phyloP scores from a whole-genome alignment of 1,284 basidiomycete species.

The Hortiboletus rubellus region DNA sequence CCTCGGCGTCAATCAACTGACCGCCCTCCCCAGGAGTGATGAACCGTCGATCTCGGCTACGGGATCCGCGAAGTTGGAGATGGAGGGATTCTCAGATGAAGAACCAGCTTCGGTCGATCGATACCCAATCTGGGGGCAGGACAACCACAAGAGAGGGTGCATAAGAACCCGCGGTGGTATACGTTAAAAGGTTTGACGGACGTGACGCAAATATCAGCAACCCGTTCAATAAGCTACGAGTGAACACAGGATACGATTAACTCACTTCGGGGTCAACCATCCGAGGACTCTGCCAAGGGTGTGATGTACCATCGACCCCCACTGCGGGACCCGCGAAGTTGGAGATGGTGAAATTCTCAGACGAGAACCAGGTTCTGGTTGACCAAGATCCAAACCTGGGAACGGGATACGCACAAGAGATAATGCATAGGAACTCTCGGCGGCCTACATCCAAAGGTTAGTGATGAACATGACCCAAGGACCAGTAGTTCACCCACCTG shows the following conservation, averaged over 20 bases:
- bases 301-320: too few relatives aligned
- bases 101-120: neutral
- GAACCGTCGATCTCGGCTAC: neutral
- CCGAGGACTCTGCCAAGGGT: too few relatives aligned
- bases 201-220: neutral
- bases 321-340: too few relatives aligned
- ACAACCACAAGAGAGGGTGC: neutral
- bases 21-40: neutral
- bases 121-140: neutral
- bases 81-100: neutral
- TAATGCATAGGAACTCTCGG: too few relatives aligned
- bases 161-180: neutral
- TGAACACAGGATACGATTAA: too few relatives aligned
- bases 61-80: neutral
- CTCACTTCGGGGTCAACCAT: too few relatives aligned
- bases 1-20: neutral
- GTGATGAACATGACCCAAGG: too few relatives aligned
- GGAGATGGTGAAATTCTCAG: too few relatives aligned
- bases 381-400: too few relatives aligned
- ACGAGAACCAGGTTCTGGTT: too few relatives aligned
- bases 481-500: conserved; percentile 1
- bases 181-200: neutral
- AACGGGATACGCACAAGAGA: too few relatives aligned
- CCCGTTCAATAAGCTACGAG: neutral
- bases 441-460: too few relatives aligned